Evolutionary conservation across 495 filamentous ascomycete genomes (phyloP), one percentile per base, ranked within the genome.

Genomic region (Aspergillus sclerotiicarbonarius): DNA sequence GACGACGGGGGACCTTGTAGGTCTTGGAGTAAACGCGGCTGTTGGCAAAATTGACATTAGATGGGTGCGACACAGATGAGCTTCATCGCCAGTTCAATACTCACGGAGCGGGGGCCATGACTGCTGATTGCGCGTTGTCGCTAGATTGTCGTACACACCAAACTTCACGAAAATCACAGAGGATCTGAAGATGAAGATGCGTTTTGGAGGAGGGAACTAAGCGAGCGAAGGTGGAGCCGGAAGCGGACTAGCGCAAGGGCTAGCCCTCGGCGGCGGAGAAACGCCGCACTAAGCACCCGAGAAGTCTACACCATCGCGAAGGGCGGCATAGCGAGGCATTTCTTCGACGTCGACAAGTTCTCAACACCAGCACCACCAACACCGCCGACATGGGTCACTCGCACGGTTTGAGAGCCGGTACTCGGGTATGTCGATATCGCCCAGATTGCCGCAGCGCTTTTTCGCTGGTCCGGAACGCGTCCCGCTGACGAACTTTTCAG

Each of bases 21-120:
- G 94, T 98, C 90, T 98, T 98, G 76, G 89, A 92, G 84, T 96
- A 97, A 60, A 84, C 84, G 60, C 83, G 82, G 64, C 78, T 80
- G 64, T 45, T 44, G 50, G 60, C 54, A 54, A 61, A 59, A 56
- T 16, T 51, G 56, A 69, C 47, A 64, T 77, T 70, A 80, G 75
- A 73, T 56, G 50, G 12, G 59, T 67, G 62, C 62, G 54, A 67
- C 35, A 35, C 39, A 57, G 54, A 47, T 21, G 51, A 16, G 25
- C 30, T 21, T 44, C 44, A 35, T 50, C 48, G 45, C 13, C 16
- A 19, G 48, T 41, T 49, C 20, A 37, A 70, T 69, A 81, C 76
- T 79, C 74, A 79, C 76, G 76, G 73, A 57, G 65, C 71, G 65
- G 78, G 81, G 63, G 80, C 80, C 80, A 83, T 84, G 64, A 69